Conservation (phyloP, 345 rosid genomes). For the Noccaea bulbosa region DNA sequence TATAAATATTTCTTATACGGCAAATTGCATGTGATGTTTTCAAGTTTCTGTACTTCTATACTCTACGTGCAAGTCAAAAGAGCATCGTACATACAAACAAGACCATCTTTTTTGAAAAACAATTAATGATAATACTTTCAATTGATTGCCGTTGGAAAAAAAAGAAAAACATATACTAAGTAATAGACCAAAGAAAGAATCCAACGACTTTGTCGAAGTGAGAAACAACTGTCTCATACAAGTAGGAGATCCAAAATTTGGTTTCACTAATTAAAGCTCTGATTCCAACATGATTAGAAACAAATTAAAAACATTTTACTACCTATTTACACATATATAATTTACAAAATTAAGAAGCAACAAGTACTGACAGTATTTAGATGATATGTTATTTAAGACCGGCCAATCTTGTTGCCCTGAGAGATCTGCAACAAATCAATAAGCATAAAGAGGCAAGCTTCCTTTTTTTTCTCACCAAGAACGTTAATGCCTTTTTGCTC, state of each 20-base stretch:
- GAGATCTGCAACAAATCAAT: conserved; percentile 34
- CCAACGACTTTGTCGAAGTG: conserved; percentile 41
- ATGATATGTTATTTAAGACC: conserved; percentile 27
- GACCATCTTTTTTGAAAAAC: background rate
- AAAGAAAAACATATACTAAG: background rate
- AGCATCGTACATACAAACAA: conserved; percentile 5
- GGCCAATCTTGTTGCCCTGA: conserved; percentile 23
- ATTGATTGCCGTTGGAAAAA: conserved; percentile 24
- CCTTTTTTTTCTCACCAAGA: conserved; percentile 29
- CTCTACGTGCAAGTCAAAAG: conserved; percentile 39
- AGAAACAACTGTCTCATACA: conserved; percentile 45
- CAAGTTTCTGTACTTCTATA: conserved; percentile 31
- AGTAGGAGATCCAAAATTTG: conserved; percentile 40
- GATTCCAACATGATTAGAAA: conserved; percentile 27
- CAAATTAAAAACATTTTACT: conserved; percentile 2
- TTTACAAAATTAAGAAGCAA: conserved; percentile 17
- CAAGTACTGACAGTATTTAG: conserved; percentile 25
- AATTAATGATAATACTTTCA: conserved; percentile 4
- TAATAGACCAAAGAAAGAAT: conserved; percentile 30
- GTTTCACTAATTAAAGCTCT: conserved; percentile 34
- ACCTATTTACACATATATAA: background rate
- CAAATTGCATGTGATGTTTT: conserved; percentile 41
- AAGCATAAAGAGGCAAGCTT: conserved; percentile 25
- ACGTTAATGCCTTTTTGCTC: conserved; percentile 29
- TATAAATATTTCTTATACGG: background rate